A percentile compares a stretch with the other conserved stretches of the same genome.
These are phyloP conservation scores for Exsudoporus frostii DNA, from an alignment of 768 basidiomycete genomes.

Conservation along the genomic window DNA sequence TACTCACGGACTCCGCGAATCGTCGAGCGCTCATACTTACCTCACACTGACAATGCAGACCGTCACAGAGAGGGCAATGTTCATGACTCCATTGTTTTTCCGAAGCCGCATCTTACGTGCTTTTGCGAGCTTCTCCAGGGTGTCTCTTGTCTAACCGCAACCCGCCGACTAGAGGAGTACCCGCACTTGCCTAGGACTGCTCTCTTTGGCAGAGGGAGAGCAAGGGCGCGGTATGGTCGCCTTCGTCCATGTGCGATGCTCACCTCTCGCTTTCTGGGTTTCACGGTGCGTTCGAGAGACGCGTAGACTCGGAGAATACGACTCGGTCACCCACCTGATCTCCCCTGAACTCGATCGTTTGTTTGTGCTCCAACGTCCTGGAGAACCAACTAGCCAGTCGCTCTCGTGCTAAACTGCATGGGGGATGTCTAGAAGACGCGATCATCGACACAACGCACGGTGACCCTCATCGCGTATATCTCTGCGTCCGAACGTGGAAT, in stretches of 20 bases:
- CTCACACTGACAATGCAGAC: background rate
- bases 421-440: background rate
- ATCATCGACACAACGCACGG: background rate
- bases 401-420: too few species aligned
- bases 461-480: background rate
- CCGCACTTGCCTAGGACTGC: too few species aligned
- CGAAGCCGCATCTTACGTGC: too few species aligned
- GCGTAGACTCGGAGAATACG: too few species aligned
- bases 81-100: too few species aligned
- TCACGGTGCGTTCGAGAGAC: background rate
- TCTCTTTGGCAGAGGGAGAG: too few species aligned
- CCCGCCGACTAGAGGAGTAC: too few species aligned
- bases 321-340: background rate
- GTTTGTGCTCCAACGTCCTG: background rate
- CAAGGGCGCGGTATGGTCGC: too few species aligned
- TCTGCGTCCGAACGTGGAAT: background rate
- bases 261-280: background rate
- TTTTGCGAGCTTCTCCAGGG: background rate
- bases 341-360: background rate
- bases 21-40: background rate
- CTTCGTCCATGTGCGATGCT: too few species aligned
- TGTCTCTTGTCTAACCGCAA: too few species aligned
- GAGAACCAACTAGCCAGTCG: too few species aligned
- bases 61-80: too few species aligned
- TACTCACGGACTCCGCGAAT: background rate